Evolutionary conservation across 805 yeast genomes (phyloP).

Genomic region (Clavispora carvajalis): DNA sequence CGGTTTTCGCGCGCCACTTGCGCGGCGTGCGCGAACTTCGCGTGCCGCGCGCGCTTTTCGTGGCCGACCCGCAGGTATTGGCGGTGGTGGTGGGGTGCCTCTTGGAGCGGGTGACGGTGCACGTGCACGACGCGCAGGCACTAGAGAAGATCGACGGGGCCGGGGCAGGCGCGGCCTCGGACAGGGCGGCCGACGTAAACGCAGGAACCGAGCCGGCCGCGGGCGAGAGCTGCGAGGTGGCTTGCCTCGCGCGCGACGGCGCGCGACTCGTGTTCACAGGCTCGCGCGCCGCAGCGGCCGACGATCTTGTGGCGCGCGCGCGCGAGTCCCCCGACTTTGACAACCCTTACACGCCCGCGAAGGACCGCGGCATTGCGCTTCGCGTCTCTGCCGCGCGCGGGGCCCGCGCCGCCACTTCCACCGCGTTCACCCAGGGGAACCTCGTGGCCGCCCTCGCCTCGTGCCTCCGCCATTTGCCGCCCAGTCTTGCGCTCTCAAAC

Average conservation of each 20-base stretch:
- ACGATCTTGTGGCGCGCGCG: background rate
- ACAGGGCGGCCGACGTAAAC: background rate
- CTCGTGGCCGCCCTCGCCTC: slow-evolving; percentile 52
- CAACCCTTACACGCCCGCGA: slow-evolving; percentile 27
- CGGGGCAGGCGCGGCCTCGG: background rate
- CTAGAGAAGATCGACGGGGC: too few relatives aligned
- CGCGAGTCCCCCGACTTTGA: slow-evolving; percentile 11
- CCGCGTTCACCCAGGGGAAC: slow-evolving; percentile 45
- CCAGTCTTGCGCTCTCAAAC: slow-evolving; percentile 25
- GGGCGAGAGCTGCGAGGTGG: background rate
- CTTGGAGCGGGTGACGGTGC: slow-evolving; percentile 36
- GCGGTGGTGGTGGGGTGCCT: slow-evolving; percentile 41
- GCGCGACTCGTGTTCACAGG: background rate
- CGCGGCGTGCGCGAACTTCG: slow-evolving; percentile 18
- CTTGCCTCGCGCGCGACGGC: background rate
- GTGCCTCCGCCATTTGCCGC: slow-evolving; percentile 43
- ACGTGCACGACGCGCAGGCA: slow-evolving; percentile 37
- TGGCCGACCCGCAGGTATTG: slow-evolving; percentile 28
- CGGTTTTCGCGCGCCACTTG: slow-evolving; percentile 1
- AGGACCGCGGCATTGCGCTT: slow-evolving; percentile 36
- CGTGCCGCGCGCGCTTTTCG: slow-evolving; percentile 19
- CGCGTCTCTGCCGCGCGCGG: slow-evolving; percentile 17
- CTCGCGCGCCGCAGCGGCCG: background rate
- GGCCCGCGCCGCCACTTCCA: slow-evolving; percentile 12
- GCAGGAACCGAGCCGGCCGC: too few relatives aligned